These are phyloP conservation scores for Serendipita indica DNA, from an alignment of 768 basidiomycete species.

Conservation along the genomic window DNA sequence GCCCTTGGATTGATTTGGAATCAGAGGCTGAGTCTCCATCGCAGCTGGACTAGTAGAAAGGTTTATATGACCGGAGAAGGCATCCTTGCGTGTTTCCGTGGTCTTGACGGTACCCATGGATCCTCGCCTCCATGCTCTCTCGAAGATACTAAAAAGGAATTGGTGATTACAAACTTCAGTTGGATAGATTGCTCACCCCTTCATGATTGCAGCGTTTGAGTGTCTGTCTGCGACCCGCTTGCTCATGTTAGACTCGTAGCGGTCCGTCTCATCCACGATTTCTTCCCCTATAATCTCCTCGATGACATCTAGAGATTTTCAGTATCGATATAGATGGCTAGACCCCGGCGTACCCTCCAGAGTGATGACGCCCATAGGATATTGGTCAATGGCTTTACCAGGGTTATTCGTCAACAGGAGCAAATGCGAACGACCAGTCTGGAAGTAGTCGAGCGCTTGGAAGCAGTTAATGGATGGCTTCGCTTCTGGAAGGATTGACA, in stretches of 20 bases:
- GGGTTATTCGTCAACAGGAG: constrained; percentile 74
- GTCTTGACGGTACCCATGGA: constrained; percentile 7
- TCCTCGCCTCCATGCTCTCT: constrained; percentile 7
- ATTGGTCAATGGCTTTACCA: constrained; percentile 62
- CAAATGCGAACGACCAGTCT: constrained; percentile 89
- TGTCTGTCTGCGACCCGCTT: constrained; percentile 57
- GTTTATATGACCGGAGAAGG: no score
- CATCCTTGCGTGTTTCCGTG: background rate
- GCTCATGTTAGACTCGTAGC: constrained; percentile 73
- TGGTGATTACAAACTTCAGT: background rate
- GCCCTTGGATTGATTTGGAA: background rate
- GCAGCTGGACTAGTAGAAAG: background rate
- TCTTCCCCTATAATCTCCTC: constrained; percentile 87
- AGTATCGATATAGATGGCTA: background rate
- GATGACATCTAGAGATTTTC: constrained; percentile 44
- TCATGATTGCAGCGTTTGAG: constrained; percentile 62
- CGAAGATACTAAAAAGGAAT: constrained; percentile 9
- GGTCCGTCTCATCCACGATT: constrained; percentile 90
- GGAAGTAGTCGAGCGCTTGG: constrained; percentile 67
- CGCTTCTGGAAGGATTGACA: constrained; percentile 84
- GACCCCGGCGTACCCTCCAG: constrained; percentile 44
- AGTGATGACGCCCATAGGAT: constrained; percentile 66
- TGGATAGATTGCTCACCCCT: constrained; percentile 15
- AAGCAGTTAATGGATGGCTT: constrained; percentile 80
- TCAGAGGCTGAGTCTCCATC: background rate